phyloP scores from a whole-genome alignment of 495 filamentous ascomycete genomes.

The Niebla homalea region DNA sequence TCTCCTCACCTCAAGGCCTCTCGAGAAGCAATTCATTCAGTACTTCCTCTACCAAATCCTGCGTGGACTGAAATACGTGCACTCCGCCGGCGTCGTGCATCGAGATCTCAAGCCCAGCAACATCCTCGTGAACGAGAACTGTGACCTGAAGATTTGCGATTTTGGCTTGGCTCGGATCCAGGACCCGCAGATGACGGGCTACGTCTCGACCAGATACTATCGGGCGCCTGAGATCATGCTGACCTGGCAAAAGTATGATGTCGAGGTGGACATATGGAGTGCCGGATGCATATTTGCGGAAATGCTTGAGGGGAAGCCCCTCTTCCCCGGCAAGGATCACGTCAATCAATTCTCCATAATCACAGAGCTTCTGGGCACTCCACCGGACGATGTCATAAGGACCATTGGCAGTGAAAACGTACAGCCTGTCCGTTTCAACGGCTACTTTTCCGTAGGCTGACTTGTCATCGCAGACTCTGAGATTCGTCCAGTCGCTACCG shows the following conservation, averaged over 20 bases:
- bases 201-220: constrained; percentile 97
- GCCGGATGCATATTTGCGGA: constrained; percentile 98
- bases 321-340: constrained; percentile 98
- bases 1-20: constrained; percentile 82
- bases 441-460: neutral
- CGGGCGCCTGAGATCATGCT: constrained; percentile 99
- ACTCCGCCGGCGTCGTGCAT: constrained; percentile 95
- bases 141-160: constrained; percentile 98
- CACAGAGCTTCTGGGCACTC: constrained; percentile 94
- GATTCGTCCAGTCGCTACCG: constrained; percentile 97
- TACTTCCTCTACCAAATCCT: constrained; percentile 99
- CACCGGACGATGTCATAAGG: constrained; percentile 94
- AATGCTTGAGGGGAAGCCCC: constrained; percentile 96
- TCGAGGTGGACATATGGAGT: constrained; percentile 99
- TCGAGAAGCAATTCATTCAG: constrained; percentile 99
- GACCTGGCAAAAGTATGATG: constrained; percentile 99
- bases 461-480: constrained; percentile 52
- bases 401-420: constrained; percentile 98
- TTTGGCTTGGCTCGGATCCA: constrained; percentile 96
- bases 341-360: constrained; percentile 99
- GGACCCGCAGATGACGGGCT: constrained; percentile 99
- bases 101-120: constrained; percentile 97
- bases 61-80: constrained; percentile 96
- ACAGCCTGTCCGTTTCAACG: constrained; percentile 19
- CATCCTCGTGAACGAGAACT: constrained; percentile 98